Conservation (phyloP, 352 stramenopile genomes). For the Phytophthora kernoviae region DNA sequence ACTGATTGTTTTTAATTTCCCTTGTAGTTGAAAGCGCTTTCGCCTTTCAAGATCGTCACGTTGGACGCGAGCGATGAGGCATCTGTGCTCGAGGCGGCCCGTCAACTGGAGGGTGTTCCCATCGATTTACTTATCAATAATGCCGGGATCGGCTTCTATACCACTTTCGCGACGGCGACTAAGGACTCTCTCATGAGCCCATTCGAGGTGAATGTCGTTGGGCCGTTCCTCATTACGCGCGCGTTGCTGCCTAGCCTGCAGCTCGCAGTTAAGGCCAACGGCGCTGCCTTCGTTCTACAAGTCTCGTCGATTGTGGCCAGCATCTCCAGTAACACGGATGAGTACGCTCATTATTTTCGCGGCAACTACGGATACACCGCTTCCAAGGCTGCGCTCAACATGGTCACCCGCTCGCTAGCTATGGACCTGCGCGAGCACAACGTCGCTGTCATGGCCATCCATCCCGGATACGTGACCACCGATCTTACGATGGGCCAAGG, state of each 20-base stretch:
- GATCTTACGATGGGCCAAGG: conserved; percentile 37
- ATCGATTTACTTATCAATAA: conserved; percentile 73
- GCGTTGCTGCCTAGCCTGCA: conserved; percentile 49
- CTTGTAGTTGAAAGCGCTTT: conserved; percentile 24
- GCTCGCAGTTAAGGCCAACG: conserved; percentile 31
- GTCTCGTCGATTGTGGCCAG: conserved; percentile 58
- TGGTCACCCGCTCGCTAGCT: conserved; percentile 46
- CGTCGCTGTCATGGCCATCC: conserved; percentile 36
- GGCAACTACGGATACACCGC: conserved; percentile 59
- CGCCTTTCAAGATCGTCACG: conserved; percentile 42
- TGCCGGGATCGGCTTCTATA: conserved; percentile 37
- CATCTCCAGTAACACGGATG: conserved; percentile 39
- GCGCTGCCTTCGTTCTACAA: conserved; percentile 44
- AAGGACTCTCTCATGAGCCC: conserved; percentile 52
- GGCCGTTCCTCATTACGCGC: conserved; percentile 55
- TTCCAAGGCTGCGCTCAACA: conserved; percentile 74
- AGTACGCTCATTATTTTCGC: conserved; percentile 15
- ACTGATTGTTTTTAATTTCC: not conserved
- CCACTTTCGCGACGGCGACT: conserved; percentile 30
- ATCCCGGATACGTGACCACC: conserved; percentile 45
- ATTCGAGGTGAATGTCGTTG: conserved; percentile 65
- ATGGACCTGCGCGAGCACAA: conserved; percentile 40
- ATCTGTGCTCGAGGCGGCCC: conserved; percentile 43
- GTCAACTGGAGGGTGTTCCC: conserved; percentile 41
- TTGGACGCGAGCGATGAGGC: conserved; percentile 50